Evolutionary conservation across 371 early-diverging fungal species (phyloP), one percentile per base, ranked within the genome.

Genomic region (Vairimorpha ceranae): DNA sequence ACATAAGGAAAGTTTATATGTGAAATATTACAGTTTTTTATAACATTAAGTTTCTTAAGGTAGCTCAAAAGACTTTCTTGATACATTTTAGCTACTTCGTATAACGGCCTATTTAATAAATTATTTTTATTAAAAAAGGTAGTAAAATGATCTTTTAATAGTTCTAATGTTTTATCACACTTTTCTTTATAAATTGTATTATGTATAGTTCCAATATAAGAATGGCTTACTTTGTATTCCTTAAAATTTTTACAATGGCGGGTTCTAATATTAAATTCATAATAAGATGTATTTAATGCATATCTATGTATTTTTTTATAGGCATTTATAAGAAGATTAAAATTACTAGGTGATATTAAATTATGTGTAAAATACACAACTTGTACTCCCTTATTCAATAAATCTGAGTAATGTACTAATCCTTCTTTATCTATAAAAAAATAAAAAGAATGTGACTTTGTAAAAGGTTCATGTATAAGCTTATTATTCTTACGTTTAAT

Each of bases 371-470:
- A 48, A 48, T 48, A n/a, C n/a, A 48, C 19, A 14, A 48, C 48
- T 10, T 48, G 6, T 10, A 12, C 3, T n/a, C 48, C 48, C n/a
- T 14, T n/a, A n/a, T 48, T 10, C n/a, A 12, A 4, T 10, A 48
- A 48, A 10, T 48, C n/a, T 10, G 23, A 4, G 27, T 27, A 54
- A 27, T 54, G 4, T 7, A 54, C 19, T 29, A 54, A 29, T 25
- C 7, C 2, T 54, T 54, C 56, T 8, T 54, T 54, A 54, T 54
- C 56, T 27, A 54, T 6, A 54, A 54, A 54, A 54, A 54, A 27
- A 15, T 15, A 7, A 27, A 4, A 27, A 8, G 7, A 27, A 54
- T 54, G 21, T 27, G 56, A 27, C 27, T 27, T 54, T 12, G 27
- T 29, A 21, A 51, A 51, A 25, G 8, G 8, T 27, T 54, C 29